These are phyloP conservation scores for Shiraia sp. DNA, from an alignment of 2,329 filamentous ascomycete genomes.

Conservation along the genomic window DNA sequence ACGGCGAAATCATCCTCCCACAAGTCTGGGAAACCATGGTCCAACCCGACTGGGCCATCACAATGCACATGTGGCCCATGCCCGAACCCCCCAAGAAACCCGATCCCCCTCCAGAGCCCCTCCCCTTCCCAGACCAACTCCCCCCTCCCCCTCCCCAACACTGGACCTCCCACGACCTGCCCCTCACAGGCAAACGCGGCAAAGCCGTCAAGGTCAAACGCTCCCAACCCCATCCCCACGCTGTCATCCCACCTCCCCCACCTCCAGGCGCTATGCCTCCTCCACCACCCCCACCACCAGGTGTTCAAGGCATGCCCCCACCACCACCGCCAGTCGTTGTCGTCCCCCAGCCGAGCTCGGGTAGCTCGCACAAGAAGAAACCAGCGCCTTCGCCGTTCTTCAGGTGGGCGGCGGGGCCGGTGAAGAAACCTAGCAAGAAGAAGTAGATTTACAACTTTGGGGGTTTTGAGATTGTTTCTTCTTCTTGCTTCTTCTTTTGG, in stretches of 20 bases:
- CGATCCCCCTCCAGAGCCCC: slow-evolving; percentile 19
- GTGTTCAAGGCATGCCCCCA: slow-evolving; percentile 8
- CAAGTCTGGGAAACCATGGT: slow-evolving; percentile 55
- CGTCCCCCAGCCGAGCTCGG: slow-evolving; percentile 5
- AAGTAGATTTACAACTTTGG: slow-evolving; percentile 2
- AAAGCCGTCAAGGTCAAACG: slow-evolving; percentile 15
- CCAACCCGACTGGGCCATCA: slow-evolving; percentile 53
- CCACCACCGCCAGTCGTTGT: slow-evolving; percentile 14
- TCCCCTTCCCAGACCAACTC: slow-evolving; percentile 10
- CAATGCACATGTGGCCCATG: slow-evolving; percentile 56
- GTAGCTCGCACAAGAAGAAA: too few relatives aligned
- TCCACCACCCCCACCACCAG: slow-evolving; percentile 8
- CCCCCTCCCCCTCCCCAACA: slow-evolving; percentile 18
- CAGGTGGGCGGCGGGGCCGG: slow-evolving; percentile 26
- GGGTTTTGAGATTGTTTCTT: background rate
- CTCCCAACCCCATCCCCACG: background rate
- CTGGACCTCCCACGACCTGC: slow-evolving; percentile 16
- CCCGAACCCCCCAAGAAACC: slow-evolving; percentile 30
- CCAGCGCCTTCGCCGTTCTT: slow-evolving; percentile 18
- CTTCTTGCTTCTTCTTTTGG: background rate
- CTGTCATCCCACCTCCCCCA: background rate
- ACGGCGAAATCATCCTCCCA: slow-evolving; percentile 55
- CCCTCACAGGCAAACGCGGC: slow-evolving; percentile 16
- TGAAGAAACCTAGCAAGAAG: slow-evolving; percentile 14
- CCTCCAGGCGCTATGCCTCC: slow-evolving; percentile 6